Evolutionary conservation across 2,329 filamentous ascomycete species (phyloP), one percentile per base, ranked within the genome.

Genomic region (Ramularia endophylla): DNA sequence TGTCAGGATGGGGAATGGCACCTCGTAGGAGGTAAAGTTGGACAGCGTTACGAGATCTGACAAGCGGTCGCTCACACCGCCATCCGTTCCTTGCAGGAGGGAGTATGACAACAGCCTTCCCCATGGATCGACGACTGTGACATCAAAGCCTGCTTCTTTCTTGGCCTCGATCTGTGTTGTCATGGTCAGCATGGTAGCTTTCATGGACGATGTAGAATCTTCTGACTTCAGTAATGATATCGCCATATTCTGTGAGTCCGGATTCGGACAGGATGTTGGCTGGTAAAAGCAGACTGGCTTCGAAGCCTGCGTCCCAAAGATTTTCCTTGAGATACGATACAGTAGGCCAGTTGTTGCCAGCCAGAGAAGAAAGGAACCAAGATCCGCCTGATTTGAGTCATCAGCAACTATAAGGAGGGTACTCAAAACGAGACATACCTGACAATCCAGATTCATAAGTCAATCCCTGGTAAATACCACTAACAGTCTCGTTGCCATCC

Each of bases 401-500:
- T n/a, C 4, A 13, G 11, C 13, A 2, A 17, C 8, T 27, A 12
- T 16, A 19, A 2, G 9, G 18, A 9, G 2, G 27, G 5, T 11
- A n/a, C n/a, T n/a, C n/a, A n/a, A n/a, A 25, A 25, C 6, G 6
- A 25, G 22, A 25, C 41, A 6, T 25, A 49, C 55, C 55, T n/a
- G 68, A 71, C 3, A 73, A 57, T 7, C 65, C 70, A 33, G 64
- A 55, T 30, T 72, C 62, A 46, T 73, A 73, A 3, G 68, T 70
- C 8, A 71, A 36, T 4, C 58, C 63, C 53, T 73, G 70, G 39
- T 64, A 71, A 0, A 73, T 46, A 3, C 70, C 70, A 33, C 59
- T 64, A 6, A 64, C 64, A 31, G 56, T 59, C 5, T 59, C 48
- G 31, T 62, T 52, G 42, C 62, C 65, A 38, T 72, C 69, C 38